Evolutionary conservation across 768 basidiomycete genomes (phyloP).

Genomic region (Asterophora parasitica): DNA sequence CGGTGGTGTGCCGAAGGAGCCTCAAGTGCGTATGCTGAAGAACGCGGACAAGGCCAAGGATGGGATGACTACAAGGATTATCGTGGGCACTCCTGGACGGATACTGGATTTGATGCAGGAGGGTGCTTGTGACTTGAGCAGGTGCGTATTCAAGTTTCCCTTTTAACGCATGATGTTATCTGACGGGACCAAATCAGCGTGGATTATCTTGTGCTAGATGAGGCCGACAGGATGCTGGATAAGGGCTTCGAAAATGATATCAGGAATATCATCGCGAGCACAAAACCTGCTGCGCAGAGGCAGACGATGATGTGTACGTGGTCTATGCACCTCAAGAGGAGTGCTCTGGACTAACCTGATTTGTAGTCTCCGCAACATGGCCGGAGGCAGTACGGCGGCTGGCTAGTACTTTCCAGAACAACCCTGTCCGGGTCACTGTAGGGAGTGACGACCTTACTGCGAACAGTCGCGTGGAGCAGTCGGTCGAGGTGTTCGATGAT

Average conservation of each 20-base stretch:
- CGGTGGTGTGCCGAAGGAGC: conserved; percentile 90
- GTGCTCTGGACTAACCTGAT: not conserved
- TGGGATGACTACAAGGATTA: conserved; percentile 57
- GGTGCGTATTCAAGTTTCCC: conserved; percentile 36
- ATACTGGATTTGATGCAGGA: conserved; percentile 90
- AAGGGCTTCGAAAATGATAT: conserved; percentile 99
- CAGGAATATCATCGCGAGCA: conserved; percentile 75
- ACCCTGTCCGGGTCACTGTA: conserved; percentile 88
- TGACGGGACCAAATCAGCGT: conserved; percentile 45
- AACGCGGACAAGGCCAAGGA: conserved; percentile 46
- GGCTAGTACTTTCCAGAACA: conserved; percentile 79
- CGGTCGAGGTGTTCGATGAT: conserved; percentile 89
- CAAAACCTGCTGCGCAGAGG: conserved; percentile 61
- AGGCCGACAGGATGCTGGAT: conserved; percentile 98
- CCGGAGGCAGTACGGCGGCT: conserved; percentile 89
- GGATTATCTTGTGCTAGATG: conserved; percentile 89
- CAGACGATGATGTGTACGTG: conserved; percentile 93
- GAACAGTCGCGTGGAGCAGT: conserved; percentile 90
- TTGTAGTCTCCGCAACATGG: conserved; percentile 94
- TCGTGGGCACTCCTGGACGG: conserved; percentile 94
- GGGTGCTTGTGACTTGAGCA: conserved; percentile 76
- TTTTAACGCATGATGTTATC: not conserved
- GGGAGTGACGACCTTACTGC: conserved; percentile 94
- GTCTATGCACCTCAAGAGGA: not conserved
- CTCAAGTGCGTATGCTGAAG: conserved; percentile 68